Evolutionary conservation across 2,329 filamentous ascomycete species (phyloP), one percentile per base, ranked within the genome.

Genomic region (Aspergillus phoenicis): DNA sequence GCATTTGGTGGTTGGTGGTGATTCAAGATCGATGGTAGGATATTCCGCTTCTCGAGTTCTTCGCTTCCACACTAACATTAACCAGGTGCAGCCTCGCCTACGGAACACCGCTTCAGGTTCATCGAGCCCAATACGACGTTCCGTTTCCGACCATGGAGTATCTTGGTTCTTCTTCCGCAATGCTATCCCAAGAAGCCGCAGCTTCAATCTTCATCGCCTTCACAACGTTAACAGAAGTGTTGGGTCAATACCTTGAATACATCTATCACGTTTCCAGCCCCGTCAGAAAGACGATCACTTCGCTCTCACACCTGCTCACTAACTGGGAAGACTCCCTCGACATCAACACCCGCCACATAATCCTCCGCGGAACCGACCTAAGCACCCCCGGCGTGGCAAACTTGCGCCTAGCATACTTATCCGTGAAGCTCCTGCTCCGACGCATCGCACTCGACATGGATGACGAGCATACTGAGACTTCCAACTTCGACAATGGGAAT

Each of bases 1-100:
- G 80, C 56, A 80, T 85, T 1, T 87, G 85, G 85, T 86, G 84
- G 84, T 76, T 79, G 8, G 69, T 87, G 0, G 64, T 84, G 13
- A 75, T 87, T 8, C 80, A 85, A 53, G 84, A 87, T 66, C 77
- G 80, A 56, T 87, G 85, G 84, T 84, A 72, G 55, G 73, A 2
- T 15, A 22, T n/a, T 13, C 20, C 5, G 5, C 13, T 66, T 15
- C n/a, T 43, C 8, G 10, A 43, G 11, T 4, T 17, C 24, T 8
- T 8, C 7, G 5, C 41, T 20, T 11, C 10, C 17, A 5, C 17
- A 20, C 60, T 49, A 33, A 67, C 43, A 8, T 54, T 11, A 0
- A 41, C 13, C 36, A 84, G 82, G 83, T 78, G 76, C 8, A 84
- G 83, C 53, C 71, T 85, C 5, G 81, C 82, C 0, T 81, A 85